Conservation (phyloP, 495 filamentous ascomycete genomes). For the Penicillium verhagenii region DNA sequence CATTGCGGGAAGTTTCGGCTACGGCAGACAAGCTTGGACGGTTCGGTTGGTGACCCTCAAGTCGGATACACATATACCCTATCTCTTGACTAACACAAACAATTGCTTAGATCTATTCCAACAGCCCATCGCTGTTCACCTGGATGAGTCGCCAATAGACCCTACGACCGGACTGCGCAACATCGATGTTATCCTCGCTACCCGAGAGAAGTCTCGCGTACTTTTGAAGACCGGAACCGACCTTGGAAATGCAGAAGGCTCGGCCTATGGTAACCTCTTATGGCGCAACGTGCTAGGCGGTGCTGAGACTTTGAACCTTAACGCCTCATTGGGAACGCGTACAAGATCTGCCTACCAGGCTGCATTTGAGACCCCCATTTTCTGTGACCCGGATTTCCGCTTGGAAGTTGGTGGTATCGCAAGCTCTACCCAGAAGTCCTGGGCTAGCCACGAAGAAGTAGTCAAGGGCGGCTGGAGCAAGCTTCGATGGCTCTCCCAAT, state of each 20-base stretch:
- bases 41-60: conserved; percentile 61
- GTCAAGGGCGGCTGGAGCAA: conserved; percentile 77
- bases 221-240: conserved; percentile 90
- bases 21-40: conserved; percentile 71
- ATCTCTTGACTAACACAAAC: conserved; percentile 12
- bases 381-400: conserved; percentile 76
- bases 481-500: conserved; percentile 64
- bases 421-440: conserved; percentile 79
- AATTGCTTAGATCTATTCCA: conserved; percentile 75
- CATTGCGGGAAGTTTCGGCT: conserved; percentile 64
- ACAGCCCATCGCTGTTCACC: conserved; percentile 72
- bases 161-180: conserved; percentile 60
- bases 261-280: conserved; percentile 78
- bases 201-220: conserved; percentile 74
- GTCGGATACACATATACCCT: neutral
- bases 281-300: conserved; percentile 94
- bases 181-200: conserved; percentile 72
- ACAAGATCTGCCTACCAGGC: conserved; percentile 87
- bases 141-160: conserved; percentile 67
- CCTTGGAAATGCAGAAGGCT: conserved; percentile 85
- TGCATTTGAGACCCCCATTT: conserved; percentile 74
- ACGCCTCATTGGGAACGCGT: conserved; percentile 82
- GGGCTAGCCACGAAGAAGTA: conserved; percentile 90
- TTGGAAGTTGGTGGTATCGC: conserved; percentile 73
- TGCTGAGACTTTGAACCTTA: conserved; percentile 81